Conservation (phyloP, 2,329 filamentous ascomycete species). For the Trichoderma atrobrunneum region DNA sequence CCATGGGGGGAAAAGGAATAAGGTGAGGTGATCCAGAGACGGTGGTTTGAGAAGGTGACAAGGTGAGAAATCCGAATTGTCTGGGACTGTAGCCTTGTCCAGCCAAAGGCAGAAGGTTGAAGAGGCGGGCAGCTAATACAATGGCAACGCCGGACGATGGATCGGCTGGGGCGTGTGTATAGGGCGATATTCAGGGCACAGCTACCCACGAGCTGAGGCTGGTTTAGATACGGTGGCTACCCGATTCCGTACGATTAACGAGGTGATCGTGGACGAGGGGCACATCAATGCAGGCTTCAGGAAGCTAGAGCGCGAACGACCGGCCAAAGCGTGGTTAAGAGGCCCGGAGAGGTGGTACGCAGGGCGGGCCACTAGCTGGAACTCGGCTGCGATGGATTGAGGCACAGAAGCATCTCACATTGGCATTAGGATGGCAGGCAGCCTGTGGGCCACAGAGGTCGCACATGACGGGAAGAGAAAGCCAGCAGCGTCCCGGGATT, state of each 20-base stretch:
- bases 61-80: not conserved
- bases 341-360: not conserved
- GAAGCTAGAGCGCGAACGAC: conserved; percentile 9
- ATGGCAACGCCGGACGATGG: not conserved
- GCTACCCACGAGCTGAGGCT: not conserved
- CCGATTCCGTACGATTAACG: conserved; percentile 9
- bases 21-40: not conserved
- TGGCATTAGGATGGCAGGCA: not conserved
- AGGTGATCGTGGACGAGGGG: conserved; percentile 3
- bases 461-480: conserved; percentile 10
- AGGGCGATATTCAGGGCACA: not conserved
- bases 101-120: not conserved
- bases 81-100: not conserved
- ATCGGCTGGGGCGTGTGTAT: not conserved
- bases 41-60: not conserved
- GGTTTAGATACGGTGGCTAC: not conserved
- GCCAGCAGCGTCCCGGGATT: not conserved
- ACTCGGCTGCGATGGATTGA: not conserved
- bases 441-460: conserved; percentile 2
- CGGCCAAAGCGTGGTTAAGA: conserved; percentile 12
- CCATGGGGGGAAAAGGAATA: not conserved
- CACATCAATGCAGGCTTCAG: conserved; percentile 7
- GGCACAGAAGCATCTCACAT: not conserved
- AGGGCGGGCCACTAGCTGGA: not conserved
- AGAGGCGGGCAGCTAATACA: not conserved